These are phyloP conservation scores for Aspergillus quadrilineatus DNA, from an alignment of 2,329 filamentous ascomycete species.

Conservation along the genomic window DNA sequence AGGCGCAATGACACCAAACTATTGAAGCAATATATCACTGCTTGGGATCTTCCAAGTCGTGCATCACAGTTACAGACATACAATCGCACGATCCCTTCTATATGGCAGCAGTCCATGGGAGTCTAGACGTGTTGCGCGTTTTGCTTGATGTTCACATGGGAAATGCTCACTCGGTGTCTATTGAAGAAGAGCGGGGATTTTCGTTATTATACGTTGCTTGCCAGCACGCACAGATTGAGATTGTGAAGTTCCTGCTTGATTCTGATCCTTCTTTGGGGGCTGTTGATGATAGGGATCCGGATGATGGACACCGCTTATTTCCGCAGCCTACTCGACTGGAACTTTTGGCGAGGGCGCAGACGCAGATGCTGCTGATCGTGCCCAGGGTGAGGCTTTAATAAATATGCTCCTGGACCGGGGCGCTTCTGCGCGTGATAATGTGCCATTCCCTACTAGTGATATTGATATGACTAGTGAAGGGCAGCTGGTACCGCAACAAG, in stretches of 20 bases:
- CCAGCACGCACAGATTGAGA: constrained; percentile 13
- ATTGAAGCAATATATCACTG: constrained; percentile 4
- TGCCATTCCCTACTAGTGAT: not conserved
- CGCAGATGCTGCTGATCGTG: not conserved
- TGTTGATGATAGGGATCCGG: constrained; percentile 1
- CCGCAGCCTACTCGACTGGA: not conserved
- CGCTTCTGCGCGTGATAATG: not conserved
- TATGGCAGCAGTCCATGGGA: constrained; percentile 16
- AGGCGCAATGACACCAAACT: not conserved
- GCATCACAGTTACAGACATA: not conserved
- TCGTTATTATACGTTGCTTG: constrained; percentile 19
- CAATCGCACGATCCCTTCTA: constrained; percentile 15
- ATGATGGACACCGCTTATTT: not conserved
- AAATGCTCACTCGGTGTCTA: constrained; percentile 5
- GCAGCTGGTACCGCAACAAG: not conserved
- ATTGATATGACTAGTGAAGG: not conserved
- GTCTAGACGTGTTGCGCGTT: constrained; percentile 17
- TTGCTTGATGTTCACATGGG: constrained; percentile 16
- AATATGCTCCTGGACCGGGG: constrained; percentile 1
- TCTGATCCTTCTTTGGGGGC: constrained; percentile 15
- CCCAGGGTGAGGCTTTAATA: not conserved
- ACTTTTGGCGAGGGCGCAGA: not conserved
- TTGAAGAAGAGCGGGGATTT: constrained; percentile 8
- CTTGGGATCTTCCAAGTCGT: not conserved
- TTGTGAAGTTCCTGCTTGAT: constrained; percentile 17